Percentiles rank a stretch among this genome's conserved stretches.
phyloP scores from a whole-genome alignment of 2,329 filamentous ascomycete species.

The Ophiobolus disseminans region DNA sequence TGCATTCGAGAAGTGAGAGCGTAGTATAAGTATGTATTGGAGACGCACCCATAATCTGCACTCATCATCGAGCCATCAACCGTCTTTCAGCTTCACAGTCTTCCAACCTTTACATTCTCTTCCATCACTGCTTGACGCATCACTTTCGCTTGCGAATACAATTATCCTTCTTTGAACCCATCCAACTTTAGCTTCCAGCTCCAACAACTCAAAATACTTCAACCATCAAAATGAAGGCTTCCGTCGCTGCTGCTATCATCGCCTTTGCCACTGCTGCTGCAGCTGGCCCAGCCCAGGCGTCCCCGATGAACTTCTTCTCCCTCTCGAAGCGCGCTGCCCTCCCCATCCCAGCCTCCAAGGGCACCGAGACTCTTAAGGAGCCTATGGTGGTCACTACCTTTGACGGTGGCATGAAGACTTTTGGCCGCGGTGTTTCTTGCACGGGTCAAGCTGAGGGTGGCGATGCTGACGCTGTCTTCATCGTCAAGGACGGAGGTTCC shows the following conservation, averaged over 20 bases:
- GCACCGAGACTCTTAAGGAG: conserved; percentile 36
- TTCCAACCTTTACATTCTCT: conserved; percentile 11
- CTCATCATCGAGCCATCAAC: conserved; percentile 27
- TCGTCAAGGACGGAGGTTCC: conserved; percentile 59
- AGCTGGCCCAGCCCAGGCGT: conserved; percentile 32
- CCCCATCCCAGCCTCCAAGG: conserved; percentile 42
- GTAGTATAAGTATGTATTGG: conserved; percentile 20
- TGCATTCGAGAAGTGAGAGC: not conserved
- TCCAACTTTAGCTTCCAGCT: not conserved
- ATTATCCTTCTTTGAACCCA: conserved; percentile 4
- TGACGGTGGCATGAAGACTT: conserved; percentile 45
- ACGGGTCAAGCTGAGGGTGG: conserved; percentile 55
- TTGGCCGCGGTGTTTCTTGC: conserved; percentile 48
- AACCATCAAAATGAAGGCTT: conserved; percentile 44
- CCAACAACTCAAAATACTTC: not conserved
- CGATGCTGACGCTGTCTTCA: conserved; percentile 60
- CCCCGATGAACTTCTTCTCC: conserved; percentile 28
- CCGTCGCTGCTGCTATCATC: conserved; percentile 12
- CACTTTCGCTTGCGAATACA: conserved; percentile 25
- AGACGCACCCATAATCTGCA: conserved; percentile 13
- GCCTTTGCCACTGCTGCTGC: conserved; percentile 31
- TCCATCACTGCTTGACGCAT: conserved; percentile 30
- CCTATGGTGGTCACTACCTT: conserved; percentile 32
- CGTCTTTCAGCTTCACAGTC: conserved; percentile 18
- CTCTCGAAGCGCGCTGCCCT: conserved; percentile 41